Evolutionary conservation across 2,329 filamentous ascomycete genomes (phyloP).

Genomic region (Cercospora sp.): DNA sequence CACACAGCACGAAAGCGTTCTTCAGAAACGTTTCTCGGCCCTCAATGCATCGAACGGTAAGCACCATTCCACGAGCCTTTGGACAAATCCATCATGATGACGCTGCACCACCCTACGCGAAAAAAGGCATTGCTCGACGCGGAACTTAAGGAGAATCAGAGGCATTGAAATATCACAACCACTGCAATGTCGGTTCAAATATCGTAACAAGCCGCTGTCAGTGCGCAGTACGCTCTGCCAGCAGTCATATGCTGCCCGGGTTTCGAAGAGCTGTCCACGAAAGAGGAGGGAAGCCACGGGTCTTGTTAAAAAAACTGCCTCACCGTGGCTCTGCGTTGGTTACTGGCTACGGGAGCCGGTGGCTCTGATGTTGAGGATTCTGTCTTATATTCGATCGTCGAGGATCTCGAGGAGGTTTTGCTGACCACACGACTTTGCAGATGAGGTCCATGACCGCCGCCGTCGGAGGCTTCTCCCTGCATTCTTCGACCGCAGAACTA

Average conservation of each 20-base stretch:
- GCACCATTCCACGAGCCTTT: too few species aligned
- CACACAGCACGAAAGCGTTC: not conserved
- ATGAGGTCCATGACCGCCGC: too few species aligned
- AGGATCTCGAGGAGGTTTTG: too few species aligned
- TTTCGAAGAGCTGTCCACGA: not conserved
- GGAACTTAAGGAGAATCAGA: not conserved
- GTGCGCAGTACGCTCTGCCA: not conserved
- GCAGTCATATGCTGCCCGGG: not conserved
- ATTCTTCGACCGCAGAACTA: too few species aligned
- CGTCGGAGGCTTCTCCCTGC: too few species aligned
- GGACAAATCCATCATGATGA: constrained; percentile 7
- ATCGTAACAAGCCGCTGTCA: not conserved
- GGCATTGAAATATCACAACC: too few species aligned
- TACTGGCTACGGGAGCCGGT: not conserved
- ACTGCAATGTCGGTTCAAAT: not conserved
- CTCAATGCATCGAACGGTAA: not conserved
- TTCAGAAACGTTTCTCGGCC: not conserved
- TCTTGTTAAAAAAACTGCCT: not conserved
- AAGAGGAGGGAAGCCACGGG: not conserved
- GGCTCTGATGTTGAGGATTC: too few species aligned
- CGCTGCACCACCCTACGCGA: not conserved
- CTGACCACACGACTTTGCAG: too few species aligned
- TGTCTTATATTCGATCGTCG: too few species aligned
- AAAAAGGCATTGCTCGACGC: not conserved
- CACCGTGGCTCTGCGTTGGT: not conserved